Evolutionary conservation across 1,284 basidiomycete genomes (phyloP), one percentile per base, ranked within the genome.

Genomic region (Ganoderma lucidum): DNA sequence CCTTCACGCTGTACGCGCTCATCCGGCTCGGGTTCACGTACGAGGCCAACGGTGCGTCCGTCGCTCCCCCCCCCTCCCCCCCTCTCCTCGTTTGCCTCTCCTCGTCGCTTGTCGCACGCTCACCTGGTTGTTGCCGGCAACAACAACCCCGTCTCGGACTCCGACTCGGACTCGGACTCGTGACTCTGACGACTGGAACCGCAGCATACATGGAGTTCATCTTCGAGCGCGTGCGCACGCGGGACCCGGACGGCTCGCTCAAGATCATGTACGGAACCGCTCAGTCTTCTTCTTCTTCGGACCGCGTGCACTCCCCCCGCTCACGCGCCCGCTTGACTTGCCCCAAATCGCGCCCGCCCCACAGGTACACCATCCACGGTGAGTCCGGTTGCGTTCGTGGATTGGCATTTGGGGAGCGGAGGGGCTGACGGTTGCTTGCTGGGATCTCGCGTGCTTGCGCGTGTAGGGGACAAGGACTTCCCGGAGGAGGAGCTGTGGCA

Each of bases 161-260:
- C n/a, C n/a, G n/a, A n/a, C n/a, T n/a, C n/a, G n/a, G n/a, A n/a
- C n/a, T n/a, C n/a, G n/a, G n/a, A n/a, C n/a, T n/a, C n/a, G n/a
- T n/a, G n/a, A n/a, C n/a, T n/a, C n/a, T n/a, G n/a, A n/a, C n/a
- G 44, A 19, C 15, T 17, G 42, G 42, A 2, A 14, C 15, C 14
- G 19, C 72, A 94, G 91, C 91, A 1, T 98, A 93, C 80, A 92
- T 96, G 87, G 93, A 95, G 66, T 97, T 96, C 80, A 96, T 97
- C 65, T 92, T 95, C 73, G 88, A 93, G 65, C 87, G 95, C 53
- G 80, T 97, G 72, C 87, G 91, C 73, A 83, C 95, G 78, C 92
- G 92, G 80, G 96, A 96, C 77, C 87, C 89, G 1, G 95, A 97
- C 77, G 96, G 95, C 5, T 95, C 93, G 56, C 80, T 98, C 32